phyloP scores from a whole-genome alignment of 768 basidiomycete genomes.

The Psilocybe subaeruginosa region DNA sequence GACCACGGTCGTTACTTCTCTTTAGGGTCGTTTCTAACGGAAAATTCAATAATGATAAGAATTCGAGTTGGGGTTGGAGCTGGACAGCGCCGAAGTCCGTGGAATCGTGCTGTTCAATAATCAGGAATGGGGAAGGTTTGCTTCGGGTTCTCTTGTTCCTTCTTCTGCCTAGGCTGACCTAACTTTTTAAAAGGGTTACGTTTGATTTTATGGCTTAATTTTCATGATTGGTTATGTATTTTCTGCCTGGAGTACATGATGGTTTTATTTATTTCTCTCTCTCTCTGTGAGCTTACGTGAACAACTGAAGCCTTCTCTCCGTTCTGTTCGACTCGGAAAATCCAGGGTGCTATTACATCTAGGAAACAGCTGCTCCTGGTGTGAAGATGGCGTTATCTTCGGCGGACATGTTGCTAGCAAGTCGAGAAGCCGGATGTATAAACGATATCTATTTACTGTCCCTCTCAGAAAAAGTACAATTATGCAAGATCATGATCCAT shows the following conservation, averaged over 20 bases:
- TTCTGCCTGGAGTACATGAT: not conserved
- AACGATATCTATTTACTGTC: not conserved
- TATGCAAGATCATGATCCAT: constrained; percentile 5
- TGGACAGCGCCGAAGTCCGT: constrained; percentile 87
- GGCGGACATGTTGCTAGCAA: not conserved
- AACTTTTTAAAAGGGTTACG: constrained; percentile 38
- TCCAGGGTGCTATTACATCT: not conserved
- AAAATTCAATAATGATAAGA: constrained; percentile 41
- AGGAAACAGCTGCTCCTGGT: not conserved
- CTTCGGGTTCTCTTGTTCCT: constrained; percentile 19
- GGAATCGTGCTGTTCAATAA: constrained; percentile 76
- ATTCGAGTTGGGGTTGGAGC: constrained; percentile 82
- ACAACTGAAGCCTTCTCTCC: not conserved
- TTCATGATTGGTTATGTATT: constrained; percentile 1
- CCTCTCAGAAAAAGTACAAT: not conserved
- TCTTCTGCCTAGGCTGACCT: constrained; percentile 14
- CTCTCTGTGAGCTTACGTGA: not conserved
- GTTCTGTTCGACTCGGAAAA: not conserved
- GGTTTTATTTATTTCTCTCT: not conserved
- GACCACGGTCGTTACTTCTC: not conserved
- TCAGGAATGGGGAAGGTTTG: constrained; percentile 81
- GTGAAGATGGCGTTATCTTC: constrained; percentile 10
- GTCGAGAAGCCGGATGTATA: not conserved
- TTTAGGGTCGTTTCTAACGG: not conserved
- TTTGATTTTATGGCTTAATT: constrained; percentile 48